Percentiles rank a stretch among this genome's conserved stretches.
Conservation (phyloP, 176 grass and related monocot species). For the Juncus inflexus region DNA sequence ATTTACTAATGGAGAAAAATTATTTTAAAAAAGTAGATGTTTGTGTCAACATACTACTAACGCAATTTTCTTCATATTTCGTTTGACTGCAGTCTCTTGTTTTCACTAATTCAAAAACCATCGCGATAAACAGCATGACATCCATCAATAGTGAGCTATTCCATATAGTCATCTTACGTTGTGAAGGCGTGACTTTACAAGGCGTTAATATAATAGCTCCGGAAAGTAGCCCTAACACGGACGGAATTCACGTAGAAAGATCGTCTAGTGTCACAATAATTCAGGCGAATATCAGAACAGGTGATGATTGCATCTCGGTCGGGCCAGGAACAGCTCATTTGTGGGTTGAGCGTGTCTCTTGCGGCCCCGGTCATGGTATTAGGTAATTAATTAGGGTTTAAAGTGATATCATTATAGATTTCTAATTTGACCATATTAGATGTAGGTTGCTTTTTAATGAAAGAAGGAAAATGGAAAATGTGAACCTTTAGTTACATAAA, state of each 20-base stretch:
- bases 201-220: slow-evolving; percentile 55
- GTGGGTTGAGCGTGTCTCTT: slow-evolving; percentile 79
- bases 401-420: no score
- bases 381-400: slow-evolving; percentile 37
- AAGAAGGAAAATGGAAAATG: no score
- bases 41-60: neutral
- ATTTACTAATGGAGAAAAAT: neutral
- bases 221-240: slow-evolving; percentile 76
- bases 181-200: slow-evolving; percentile 43
- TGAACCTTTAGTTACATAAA: no score
- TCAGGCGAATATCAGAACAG: slow-evolving; percentile 56
- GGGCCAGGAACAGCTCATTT: slow-evolving; percentile 66
- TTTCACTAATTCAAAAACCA: slow-evolving; percentile 62
- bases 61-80: neutral
- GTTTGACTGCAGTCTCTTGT: slow-evolving; percentile 49
- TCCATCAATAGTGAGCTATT: slow-evolving; percentile 71
- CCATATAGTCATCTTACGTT: slow-evolving; percentile 65
- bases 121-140: slow-evolving; percentile 50
- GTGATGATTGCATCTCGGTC: slow-evolving; percentile 93
- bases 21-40: neutral
- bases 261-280: slow-evolving; percentile 54
- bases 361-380: slow-evolving; percentile 91
- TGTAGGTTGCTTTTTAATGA: no score
- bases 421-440: no score
- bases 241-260: slow-evolving; percentile 83